Evolutionary conservation across 2,329 filamentous ascomycete genomes (phyloP).

Genomic region (Eurotiales sp.): DNA sequence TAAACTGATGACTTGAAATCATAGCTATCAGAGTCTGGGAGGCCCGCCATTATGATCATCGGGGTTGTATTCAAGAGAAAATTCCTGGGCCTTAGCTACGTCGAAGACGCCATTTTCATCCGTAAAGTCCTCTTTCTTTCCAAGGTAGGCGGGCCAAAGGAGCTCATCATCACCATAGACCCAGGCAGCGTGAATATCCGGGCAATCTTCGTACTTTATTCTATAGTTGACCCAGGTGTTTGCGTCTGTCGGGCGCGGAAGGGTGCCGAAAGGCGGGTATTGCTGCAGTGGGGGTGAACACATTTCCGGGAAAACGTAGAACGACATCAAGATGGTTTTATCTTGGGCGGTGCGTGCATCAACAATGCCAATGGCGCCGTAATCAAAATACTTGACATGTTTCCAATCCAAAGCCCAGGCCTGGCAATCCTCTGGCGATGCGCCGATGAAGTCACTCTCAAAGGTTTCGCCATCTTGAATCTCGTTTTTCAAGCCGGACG

Average conservation of each 20-base stretch:
- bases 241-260: background rate
- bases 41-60: background rate
- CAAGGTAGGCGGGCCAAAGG: background rate
- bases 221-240: background rate
- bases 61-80: background rate
- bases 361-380: background rate
- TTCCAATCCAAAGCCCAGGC: background rate
- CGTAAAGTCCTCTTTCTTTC: background rate
- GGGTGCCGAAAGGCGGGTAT: slow-evolving; percentile 1
- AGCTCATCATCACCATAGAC: background rate
- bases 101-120: background rate
- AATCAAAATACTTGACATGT: background rate
- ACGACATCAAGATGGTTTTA: background rate
- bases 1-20: no score
- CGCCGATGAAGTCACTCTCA: slow-evolving; percentile 4
- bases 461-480: background rate
- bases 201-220: background rate
- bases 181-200: background rate
- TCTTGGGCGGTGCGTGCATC: background rate
- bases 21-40: background rate
- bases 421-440: background rate
- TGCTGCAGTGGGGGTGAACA: background rate
- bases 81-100: background rate
- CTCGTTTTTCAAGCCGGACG: background rate
- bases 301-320: background rate